Evolutionary conservation across 176 grass and related monocot species (phyloP), one percentile per base, ranked within the genome.

Genomic region (Juncus effusus): DNA sequence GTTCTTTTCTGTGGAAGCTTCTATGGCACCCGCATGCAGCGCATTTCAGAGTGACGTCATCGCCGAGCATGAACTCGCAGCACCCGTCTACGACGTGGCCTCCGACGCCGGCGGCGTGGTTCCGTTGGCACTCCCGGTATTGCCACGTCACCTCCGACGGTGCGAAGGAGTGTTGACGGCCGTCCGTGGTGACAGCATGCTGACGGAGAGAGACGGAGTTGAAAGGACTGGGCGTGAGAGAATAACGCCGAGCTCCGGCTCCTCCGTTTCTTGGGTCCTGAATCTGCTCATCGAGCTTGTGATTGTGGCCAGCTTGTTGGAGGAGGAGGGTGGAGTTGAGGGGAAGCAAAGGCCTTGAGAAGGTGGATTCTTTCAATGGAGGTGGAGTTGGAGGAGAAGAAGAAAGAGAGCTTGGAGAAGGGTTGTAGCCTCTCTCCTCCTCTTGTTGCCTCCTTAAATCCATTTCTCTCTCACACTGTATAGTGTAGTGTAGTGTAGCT

Each of bases 11-110:
- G 74, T 91, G 94, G 85, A 97, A 97, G 80, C 88, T 99, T n/a
- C 94, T 88, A 73, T 99, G 94, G 85, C 94, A 99, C 41, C 80
- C 80, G 80, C 94, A 99, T 7, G 94, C 88, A 40, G 85, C 94
- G 61, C 94, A 99, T 38, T 76, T 65, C 42, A 93, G 80, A 55
- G 80, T 85, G 56, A 57, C 74, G 4, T 66, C 19, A 7, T 61
- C 65, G 41, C 77, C 78, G 13, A 80, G 68, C 94, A 93, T 93
- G 94, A 90, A 99, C 82, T 99, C 94, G 72, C 94, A 85, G 77
- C 94, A 99, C 40, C 94, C 94, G 39, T 99, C 94, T 13, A 99
- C 75, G 65, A 99, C 80, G 54, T 93, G 83, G 42, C 88, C 85
- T 49, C 94, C 94, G 60, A 93, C 66, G 85, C 80, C 79, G 52